These are phyloP conservation scores for Vitis hybrid DNA, from an alignment of 177 flowering plant species.

Conservation along the genomic window DNA sequence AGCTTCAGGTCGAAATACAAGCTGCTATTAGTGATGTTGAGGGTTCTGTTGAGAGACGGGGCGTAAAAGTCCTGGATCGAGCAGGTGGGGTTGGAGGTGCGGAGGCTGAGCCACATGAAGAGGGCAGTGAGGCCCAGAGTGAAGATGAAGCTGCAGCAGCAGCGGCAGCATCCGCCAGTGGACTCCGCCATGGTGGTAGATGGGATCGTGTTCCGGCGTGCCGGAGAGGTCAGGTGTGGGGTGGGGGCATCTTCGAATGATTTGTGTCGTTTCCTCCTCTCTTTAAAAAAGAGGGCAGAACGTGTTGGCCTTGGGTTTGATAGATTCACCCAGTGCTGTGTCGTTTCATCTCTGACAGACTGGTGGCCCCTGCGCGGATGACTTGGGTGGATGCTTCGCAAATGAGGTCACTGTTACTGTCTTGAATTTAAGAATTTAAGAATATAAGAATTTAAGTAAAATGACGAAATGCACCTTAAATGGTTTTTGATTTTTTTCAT, in stretches of 20 bases:
- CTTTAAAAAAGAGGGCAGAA: neutral
- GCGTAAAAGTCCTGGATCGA: conserved; percentile 38
- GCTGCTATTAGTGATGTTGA: conserved; percentile 26
- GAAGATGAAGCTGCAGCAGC: conserved; percentile 46
- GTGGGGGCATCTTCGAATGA: neutral
- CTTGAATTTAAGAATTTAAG: too few relatives aligned
- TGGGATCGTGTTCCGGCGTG: too few relatives aligned
- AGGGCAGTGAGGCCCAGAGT: conserved; percentile 52
- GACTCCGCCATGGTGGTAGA: conserved; percentile 20
- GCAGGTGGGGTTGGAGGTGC: conserved; percentile 38
- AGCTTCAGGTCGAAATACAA: conserved; percentile 45
- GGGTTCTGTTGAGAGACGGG: conserved; percentile 47
- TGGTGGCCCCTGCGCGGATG: too few relatives aligned
- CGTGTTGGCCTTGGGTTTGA: too few relatives aligned
- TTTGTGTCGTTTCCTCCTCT: neutral
- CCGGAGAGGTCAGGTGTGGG: neutral
- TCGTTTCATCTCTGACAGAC: too few relatives aligned
- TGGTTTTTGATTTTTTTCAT: too few relatives aligned
- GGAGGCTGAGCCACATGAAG: conserved; percentile 68
- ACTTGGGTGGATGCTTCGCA: too few relatives aligned
- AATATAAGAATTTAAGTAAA: too few relatives aligned
- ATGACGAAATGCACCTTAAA: too few relatives aligned
- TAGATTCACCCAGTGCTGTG: too few relatives aligned
- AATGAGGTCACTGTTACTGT: too few relatives aligned
- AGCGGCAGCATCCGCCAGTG: conserved; percentile 28